These are phyloP conservation scores for Puccinia coronata DNA, from an alignment of 1,284 basidiomycete genomes.

Conservation along the genomic window DNA sequence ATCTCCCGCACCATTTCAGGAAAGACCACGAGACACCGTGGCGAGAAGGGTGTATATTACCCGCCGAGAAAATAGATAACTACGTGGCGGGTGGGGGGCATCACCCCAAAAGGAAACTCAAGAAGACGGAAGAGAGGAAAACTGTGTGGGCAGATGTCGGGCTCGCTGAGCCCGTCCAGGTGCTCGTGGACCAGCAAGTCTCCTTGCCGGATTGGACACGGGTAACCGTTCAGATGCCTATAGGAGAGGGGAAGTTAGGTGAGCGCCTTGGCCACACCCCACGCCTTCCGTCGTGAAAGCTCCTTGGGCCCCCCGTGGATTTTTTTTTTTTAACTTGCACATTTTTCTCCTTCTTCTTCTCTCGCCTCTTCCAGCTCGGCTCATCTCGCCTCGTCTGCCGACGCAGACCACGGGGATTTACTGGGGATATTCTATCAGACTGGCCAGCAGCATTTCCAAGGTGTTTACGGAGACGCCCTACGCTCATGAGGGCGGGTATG, in stretches of 20 bases:
- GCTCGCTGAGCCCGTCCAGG: conserved; percentile 55
- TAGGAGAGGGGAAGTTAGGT: conserved; percentile 4
- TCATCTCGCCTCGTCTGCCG: conserved; percentile 57
- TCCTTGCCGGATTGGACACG: conserved; percentile 52
- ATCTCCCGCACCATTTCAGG: conserved; percentile 58
- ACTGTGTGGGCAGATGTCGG: conserved; percentile 56
- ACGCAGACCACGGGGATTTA: conserved; percentile 55
- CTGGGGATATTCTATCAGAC: conserved; percentile 58
- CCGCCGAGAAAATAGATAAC: conserved; percentile 38
- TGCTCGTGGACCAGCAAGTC: conserved; percentile 28
- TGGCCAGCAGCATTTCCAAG: conserved; percentile 53
- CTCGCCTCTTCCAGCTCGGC: conserved; percentile 39
- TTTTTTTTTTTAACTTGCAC: not conserved
- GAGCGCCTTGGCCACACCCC: not conserved
- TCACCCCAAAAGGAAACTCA: conserved; percentile 23
- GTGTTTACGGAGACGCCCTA: conserved; percentile 50
- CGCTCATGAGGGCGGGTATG: conserved; percentile 54
- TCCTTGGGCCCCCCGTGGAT: too few species aligned
- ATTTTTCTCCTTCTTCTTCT: not conserved
- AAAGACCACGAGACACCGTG: conserved; percentile 56
- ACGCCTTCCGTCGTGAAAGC: not conserved
- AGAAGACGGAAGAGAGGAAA: conserved; percentile 2
- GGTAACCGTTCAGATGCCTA: conserved; percentile 56
- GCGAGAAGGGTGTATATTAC: conserved; percentile 54
- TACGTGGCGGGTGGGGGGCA: conserved; percentile 13